Evolutionary conservation across 805 yeast species (phyloP).

Genomic region (Kuraishia borneana): DNA sequence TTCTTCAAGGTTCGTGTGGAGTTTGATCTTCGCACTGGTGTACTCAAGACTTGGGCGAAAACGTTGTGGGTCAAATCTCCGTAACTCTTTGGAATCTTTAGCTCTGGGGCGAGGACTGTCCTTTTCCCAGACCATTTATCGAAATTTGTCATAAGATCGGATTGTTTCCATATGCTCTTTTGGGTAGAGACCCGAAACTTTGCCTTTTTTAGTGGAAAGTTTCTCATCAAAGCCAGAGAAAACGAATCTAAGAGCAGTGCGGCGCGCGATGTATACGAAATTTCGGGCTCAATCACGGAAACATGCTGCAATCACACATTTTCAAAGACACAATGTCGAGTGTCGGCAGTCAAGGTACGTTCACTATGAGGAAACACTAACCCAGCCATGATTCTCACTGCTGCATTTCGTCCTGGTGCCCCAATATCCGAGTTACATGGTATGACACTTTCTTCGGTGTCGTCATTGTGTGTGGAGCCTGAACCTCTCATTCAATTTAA

Average conservation of each 20-base stretch:
- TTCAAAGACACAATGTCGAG: slow-evolving; percentile 23
- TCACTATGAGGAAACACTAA: not conserved
- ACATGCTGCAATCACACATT: not conserved
- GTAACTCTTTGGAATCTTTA: slow-evolving; percentile 8
- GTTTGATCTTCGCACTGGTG: slow-evolving; percentile 24
- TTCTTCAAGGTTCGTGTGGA: not conserved
- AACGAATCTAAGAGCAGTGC: too few species aligned
- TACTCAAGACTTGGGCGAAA: slow-evolving; percentile 25
- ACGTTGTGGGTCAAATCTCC: slow-evolving; percentile 18
- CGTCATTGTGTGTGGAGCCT: slow-evolving; percentile 72
- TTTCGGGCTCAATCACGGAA: too few species aligned
- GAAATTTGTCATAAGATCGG: slow-evolving; percentile 18
- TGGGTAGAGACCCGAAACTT: not conserved
- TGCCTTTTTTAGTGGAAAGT: too few species aligned
- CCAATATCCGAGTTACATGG: slow-evolving; percentile 37
- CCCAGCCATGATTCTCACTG: slow-evolving; percentile 46
- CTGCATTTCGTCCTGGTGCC: slow-evolving; percentile 20
- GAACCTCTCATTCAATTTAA: slow-evolving; percentile 77
- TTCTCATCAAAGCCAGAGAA: too few species aligned
- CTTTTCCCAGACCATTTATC: slow-evolving; percentile 6
- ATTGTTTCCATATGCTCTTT: not conserved
- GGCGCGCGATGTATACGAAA: too few species aligned
- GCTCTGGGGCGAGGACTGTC: slow-evolving; percentile 5
- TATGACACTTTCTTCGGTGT: slow-evolving; percentile 76
- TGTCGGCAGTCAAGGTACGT: slow-evolving; percentile 22